These are phyloP conservation scores for Tylopilus orsonianus DNA, from an alignment of 1,284 basidiomycete species.

Conservation along the genomic window DNA sequence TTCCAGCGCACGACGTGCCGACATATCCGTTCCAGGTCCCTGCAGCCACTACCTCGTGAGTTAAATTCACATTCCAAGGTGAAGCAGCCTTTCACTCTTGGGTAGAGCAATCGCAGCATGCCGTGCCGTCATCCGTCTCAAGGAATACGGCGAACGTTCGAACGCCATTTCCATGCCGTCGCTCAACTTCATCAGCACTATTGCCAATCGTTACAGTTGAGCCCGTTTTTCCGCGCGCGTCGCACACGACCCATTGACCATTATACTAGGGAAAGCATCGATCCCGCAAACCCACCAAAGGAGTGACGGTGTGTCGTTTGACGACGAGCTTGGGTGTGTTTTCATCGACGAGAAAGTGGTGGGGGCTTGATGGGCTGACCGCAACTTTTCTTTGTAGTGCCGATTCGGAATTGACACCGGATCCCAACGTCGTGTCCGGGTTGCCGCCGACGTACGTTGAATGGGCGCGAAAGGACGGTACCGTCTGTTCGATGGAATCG, in stretches of 20 bases:
- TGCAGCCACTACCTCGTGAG: conserved; percentile 63
- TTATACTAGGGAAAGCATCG: conserved; percentile 20
- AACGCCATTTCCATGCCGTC: conserved; percentile 16
- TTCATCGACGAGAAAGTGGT: neutral
- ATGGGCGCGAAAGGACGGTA: conserved; percentile 6
- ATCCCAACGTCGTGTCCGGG: conserved; percentile 16
- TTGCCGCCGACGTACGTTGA: conserved; percentile 22
- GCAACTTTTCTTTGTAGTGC: conserved; percentile 5
- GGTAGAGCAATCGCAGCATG: conserved; percentile 48
- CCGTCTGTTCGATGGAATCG: conserved; percentile 9
- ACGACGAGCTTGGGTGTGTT: conserved; percentile 26
- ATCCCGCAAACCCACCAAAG: conserved; percentile 11
- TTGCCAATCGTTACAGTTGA: conserved; percentile 24
- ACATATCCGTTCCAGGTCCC: conserved; percentile 46
- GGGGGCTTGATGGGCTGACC: neutral
- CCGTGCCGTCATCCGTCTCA: conserved; percentile 60
- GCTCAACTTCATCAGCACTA: conserved; percentile 24
- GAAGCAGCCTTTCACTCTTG: conserved; percentile 10
- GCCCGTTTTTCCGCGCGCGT: neutral
- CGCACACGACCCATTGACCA: conserved; percentile 7
- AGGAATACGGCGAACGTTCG: conserved; percentile 40
- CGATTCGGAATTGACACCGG: conserved; percentile 5
- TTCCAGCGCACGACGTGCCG: neutral
- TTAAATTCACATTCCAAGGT: neutral
- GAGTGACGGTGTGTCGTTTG: conserved; percentile 15